Evolutionary conservation across 2,329 filamentous ascomycete species (phyloP), one percentile per base, ranked within the genome.

Genomic region (Talaromyces pinophilus): DNA sequence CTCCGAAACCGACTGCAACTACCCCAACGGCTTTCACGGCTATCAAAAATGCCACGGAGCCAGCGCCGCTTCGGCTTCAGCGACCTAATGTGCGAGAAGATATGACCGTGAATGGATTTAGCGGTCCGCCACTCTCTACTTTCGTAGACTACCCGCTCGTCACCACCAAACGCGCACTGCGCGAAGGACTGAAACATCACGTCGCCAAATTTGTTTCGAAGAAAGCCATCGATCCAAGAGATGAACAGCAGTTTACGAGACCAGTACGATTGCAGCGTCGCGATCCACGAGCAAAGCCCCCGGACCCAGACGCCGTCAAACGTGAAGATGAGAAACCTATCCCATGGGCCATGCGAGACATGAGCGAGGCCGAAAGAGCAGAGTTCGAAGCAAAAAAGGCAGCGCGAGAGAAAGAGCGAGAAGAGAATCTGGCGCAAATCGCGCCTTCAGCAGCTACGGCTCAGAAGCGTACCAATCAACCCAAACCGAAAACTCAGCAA

Each of bases 201-300:
- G 87, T 96, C 69, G 93, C 97, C 83, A 90, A 92, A 71, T 88
- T 99, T 65, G 85, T 90, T 69, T 82, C 85, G 62, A 88, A 88
- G 72, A 84, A 83, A 69, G 81, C 75, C n/a, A 80, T 87, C 68
- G 90, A 90, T 71, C 85, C 88, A 38, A 84, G 92, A 67, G 89
- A 98, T 73, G 89, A 94, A 70, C 83, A 88, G 5, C 88, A 96
- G 62, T 99, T 98, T 75, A 90, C 91, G 19, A 88, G 93, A 33
- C 95, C 95, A 0, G 91, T 98, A 38, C 90, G 92, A 44, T 82
- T 99, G 44, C 93, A 98, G 75, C 89, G 95, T 69, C 90, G 95
- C 65, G 93, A 97, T 75, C 92, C 93, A 19, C 87, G 89, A 72
- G 89, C 88, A 72, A 74, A 73, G 50, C 69, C 71, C 5, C 71